Base-by-base conservation (phyloP, 2,329 filamentous ascomycete species). In the Apiospora rasikravindrae region DNA sequence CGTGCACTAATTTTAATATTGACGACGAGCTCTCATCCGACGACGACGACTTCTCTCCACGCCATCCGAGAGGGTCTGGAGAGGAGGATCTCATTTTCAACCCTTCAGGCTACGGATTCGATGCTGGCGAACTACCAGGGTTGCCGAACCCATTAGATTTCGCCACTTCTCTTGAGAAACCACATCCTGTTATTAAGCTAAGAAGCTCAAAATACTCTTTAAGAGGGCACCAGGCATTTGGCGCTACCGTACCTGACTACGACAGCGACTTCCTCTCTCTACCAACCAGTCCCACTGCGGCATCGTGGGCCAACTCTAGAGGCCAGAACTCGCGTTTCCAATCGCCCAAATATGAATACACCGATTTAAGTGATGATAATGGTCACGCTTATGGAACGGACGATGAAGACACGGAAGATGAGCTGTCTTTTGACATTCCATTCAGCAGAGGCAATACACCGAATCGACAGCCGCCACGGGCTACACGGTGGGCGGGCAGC, bases 361-460 rank as follows among this genome's bases (percentile, higher is more conserved):
- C 26, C 24, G 26, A 26, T 37, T 13, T n/a, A 1, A 37, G 19
- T 11, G 67, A 33, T 4, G 16, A 29, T 24, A n/a, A 49, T 49
- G 67, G 26, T 16, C 19, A 45, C 67, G 67, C 10, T 29, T 69
- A 69, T 37, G 29, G 29, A 6, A 19, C 44, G 19, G 67, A 70
- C 14, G 51, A 44, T 8, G 70, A 71, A 64, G 70, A 69, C n/a
- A 67, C 44, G 6, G 69, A 61, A 33, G 70, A 73, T 5, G 72
- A 73, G 24, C 13, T 73, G 26, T 72, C 69, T 4, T 72, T 73
- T 40, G 72, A 73, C 33, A 73, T 73, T 49, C 72, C 44, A 67
- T 70, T 66, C 33, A 51, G 37, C 45, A 71, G 45, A 71, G 64
- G 57, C 10, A 64, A 64, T 10, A 64, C 57, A 40, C 57, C 57